Base-by-base conservation (phyloP, 108 stramenopile species). In the Pseudonitzschia multistriata region DNA sequence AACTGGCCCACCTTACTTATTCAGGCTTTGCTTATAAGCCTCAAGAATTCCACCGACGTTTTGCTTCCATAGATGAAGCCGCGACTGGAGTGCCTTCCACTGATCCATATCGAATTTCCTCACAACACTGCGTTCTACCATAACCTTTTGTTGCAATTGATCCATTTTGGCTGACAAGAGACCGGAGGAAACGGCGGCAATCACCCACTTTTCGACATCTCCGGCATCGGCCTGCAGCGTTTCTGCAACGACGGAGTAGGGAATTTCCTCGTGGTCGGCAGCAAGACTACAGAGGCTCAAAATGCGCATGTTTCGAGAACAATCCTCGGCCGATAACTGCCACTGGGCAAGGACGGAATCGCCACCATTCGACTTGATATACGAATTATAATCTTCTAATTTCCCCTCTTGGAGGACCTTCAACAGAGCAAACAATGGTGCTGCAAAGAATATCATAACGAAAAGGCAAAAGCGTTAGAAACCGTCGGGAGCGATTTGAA, bases 81-180 rank as follows among this genome's bases (percentile, higher is more conserved):
- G 55, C 13, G 74, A 55, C 63, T 93, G 90, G 48, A 93, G 67
- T 10, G 79, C 79, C 52, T 84, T 89, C 92, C 92, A 93, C 71
- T 93, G 88, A n/a, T 85, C 77, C 62, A 77, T 77, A 29, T 90
- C 89, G 65, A 93, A 93, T 66, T 84, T 78, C 64, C 92, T 71
- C 0, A 91, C 88, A 11, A 83, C 90, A 65, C 86, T 87, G 50
- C 93, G 77, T 68, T 91, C 88, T 27, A 95, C 93, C 71, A 91
- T 82, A 14, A 95, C 87, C 59, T 81, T 86, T 63, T 87, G 61
- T 37, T 79, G 76, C 49, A 95, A 68, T 63, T 95, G 93, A 67
- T 95, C 93, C 90, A 95, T 95, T 74, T 92, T 95, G 66, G 90
- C 90, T 22, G 83, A 79, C 64, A 95, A 74, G 52, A 95, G 74